Conservation (phyloP, 2,329 filamentous ascomycete species). For the Thermothelomyces thermophilus region DNA sequence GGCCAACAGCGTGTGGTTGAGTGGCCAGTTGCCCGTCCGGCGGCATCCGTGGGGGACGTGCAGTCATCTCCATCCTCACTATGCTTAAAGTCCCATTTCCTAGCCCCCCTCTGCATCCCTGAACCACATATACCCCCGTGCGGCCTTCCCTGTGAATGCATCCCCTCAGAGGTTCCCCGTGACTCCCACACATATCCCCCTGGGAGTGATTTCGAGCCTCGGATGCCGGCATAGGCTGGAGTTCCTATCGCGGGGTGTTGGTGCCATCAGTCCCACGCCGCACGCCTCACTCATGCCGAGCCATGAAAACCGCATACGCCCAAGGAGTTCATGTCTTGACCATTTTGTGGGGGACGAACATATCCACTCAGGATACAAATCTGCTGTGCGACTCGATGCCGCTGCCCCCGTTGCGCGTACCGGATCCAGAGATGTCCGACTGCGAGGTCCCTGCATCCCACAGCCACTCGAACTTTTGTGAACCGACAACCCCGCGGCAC, state of each 20-base stretch:
- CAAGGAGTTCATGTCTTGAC: neutral
- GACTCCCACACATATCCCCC: neutral
- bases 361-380: slow-evolving; percentile 4
- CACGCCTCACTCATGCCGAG: neutral
- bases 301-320: neutral
- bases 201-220: neutral
- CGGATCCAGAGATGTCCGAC: slow-evolving; percentile 6
- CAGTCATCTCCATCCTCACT: too few relatives aligned
- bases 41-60: too few relatives aligned
- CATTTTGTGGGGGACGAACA: neutral
- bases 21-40: too few relatives aligned
- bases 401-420: slow-evolving; percentile 10
- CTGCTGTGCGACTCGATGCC: slow-evolving; percentile 17
- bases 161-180: neutral
- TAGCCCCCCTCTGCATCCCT: too few relatives aligned
- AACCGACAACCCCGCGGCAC: too few relatives aligned
- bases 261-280: too few relatives aligned
- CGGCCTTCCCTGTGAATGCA: neutral
- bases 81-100: too few relatives aligned
- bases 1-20: too few relatives aligned
- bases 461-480: too few relatives aligned
- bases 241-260: neutral
- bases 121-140: too few relatives aligned
- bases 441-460: too few relatives aligned
- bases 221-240: too few relatives aligned